phyloP scores from a whole-genome alignment of 306 rosid genomes.

The Acacia crassicarpa region DNA sequence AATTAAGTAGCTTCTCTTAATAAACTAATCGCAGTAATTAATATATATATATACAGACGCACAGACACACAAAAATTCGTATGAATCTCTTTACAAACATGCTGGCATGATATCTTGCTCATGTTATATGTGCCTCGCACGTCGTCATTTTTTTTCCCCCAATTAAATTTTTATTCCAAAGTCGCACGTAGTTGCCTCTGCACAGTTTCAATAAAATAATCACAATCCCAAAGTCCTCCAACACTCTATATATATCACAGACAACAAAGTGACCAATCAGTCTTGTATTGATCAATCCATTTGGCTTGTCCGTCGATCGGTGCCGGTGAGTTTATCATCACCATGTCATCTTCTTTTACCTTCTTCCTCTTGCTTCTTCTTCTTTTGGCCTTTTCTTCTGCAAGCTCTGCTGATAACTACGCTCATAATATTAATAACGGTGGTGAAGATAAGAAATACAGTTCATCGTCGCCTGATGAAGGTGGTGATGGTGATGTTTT shows the following conservation, averaged over 20 bases:
- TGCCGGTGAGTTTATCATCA: neutral
- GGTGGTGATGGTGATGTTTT: neutral
- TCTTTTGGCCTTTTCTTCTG: slow-evolving; percentile 34
- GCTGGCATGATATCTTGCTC: neutral
- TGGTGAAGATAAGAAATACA: neutral
- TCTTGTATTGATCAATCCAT: neutral
- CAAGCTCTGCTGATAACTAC: slow-evolving; percentile 6
- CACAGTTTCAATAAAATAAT: neutral
- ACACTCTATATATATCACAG: neutral
- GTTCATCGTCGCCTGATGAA: neutral
- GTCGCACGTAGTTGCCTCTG: neutral
- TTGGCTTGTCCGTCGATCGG: neutral
- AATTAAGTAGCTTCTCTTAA: neutral
- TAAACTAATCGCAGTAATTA: neutral
- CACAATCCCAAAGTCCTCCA: neutral
- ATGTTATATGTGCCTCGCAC: neutral
- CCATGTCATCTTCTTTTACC: slow-evolving; percentile 15
- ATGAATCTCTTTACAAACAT: neutral
- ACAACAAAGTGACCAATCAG: neutral
- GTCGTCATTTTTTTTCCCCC: neutral
- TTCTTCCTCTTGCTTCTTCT: slow-evolving; percentile 37
- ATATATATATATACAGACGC: too few relatives aligned
- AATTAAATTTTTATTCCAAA: neutral
- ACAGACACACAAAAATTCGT: neutral
- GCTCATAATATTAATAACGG: neutral